Evolutionary conservation across 176 grass and related monocot species (phyloP).

Genomic region (Oryza australiensis): DNA sequence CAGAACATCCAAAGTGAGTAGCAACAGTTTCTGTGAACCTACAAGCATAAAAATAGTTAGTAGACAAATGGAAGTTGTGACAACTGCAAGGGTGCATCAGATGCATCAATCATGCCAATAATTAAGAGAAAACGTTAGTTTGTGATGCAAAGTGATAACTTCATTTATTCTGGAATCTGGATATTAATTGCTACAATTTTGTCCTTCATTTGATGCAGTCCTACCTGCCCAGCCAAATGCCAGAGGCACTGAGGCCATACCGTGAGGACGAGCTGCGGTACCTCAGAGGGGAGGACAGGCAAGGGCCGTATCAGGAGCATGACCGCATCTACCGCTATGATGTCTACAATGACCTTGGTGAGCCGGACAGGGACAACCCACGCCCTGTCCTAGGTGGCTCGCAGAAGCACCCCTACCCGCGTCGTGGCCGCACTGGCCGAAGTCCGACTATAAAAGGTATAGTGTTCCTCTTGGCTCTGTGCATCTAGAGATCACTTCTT

Average conservation of each 20-base stretch:
- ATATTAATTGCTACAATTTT: neutral
- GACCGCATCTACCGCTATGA: conserved; percentile 77
- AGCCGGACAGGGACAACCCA: conserved; percentile 31
- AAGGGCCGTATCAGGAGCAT: conserved; percentile 46
- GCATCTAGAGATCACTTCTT: neutral
- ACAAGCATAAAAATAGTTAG: neutral
- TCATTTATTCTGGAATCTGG: neutral
- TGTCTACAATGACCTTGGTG: conserved; percentile 81
- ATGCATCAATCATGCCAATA: neutral
- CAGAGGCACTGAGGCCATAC: conserved; percentile 56
- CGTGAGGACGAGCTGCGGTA: conserved; percentile 62
- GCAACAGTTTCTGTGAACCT: neutral
- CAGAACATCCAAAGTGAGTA: neutral
- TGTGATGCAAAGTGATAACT: neutral
- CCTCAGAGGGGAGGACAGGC: conserved; percentile 57
- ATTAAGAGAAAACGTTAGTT: neutral
- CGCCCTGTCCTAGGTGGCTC: conserved; percentile 66
- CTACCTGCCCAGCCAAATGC: conserved; percentile 69
- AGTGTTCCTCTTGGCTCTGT: neutral
- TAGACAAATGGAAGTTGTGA: neutral
- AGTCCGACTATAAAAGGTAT: conserved; percentile 25
- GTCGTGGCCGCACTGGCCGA: conserved; percentile 51
- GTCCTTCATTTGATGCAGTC: conserved; percentile 18
- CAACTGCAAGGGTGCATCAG: neutral
- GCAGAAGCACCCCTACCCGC: conserved; percentile 50